Evolutionary conservation across 495 filamentous ascomycete species (phyloP), one percentile per base, ranked within the genome.

Genomic region (Trichoderma gamsii): DNA sequence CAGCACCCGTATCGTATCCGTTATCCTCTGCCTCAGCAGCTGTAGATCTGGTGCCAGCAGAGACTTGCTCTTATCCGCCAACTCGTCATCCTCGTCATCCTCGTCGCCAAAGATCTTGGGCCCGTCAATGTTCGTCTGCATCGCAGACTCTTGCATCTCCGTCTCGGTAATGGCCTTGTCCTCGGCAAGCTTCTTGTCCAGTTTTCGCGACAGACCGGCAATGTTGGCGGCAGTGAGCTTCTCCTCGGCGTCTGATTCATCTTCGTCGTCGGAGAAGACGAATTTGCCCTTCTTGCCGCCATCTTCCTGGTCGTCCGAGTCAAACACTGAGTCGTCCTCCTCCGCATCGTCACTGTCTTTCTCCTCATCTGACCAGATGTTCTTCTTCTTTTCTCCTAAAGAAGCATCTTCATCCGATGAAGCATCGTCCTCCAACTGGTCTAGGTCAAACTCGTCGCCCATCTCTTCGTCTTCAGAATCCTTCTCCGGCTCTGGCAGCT

Each of bases 221-320:
- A 99, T 99, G 73, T 99, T 99, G 61, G 95, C 96, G 0, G 95
- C 96, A 4, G 92, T 99, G 67, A 99, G 82, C 74, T 87, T 90
- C 79, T 97, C 92, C 76, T 97, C 93, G 3, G 88, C 89, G 72
- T 96, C 93, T 0, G 89, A 91, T 49, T 92, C 87, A 69, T 94
- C 92, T 75, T 97, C 93, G 73, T 99, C 95, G 67, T 97, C 94
- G 0, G 95, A 98, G 81, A 97, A 99, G 79, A 95, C 89, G 46
- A 88, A 85, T 73, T 78, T 78, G 66, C 76, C 72, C 70, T 82
- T 82, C 66, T 90, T 88, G 23, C 85, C 84, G 51, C 87, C 89
- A 1, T 41, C 35, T 11, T 82, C 82, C 61, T 90, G 86, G 56
- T 89, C 87, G 67, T 91, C 91, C 15, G 91, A 95, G 72, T 93